Evolutionary conservation across 345 rosid genomes (phyloP), one percentile per base, ranked within the genome.

Genomic region (Gossypium herbaceum): DNA sequence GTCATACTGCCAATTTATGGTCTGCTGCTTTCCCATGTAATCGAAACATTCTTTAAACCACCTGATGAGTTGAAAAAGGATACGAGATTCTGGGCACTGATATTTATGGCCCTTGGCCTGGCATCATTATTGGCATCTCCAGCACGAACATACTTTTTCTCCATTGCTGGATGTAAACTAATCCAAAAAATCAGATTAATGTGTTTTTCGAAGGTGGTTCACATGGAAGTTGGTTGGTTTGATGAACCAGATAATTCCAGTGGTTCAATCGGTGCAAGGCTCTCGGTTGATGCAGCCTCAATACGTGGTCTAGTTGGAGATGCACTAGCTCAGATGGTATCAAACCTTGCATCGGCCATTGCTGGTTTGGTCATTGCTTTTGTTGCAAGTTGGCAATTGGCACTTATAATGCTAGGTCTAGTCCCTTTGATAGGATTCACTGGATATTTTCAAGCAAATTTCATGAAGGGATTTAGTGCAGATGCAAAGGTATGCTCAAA

Each of bases 221-320:
- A 58, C 60, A 94, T 91, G 98, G 97, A 94, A 79, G 85, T 93
- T 64, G 84, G 93, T 27, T 94, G 97, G 94, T 92, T 92, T 15
- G 97, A 94, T 76, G 91, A 85, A 41, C 85, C 89, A 15, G 83
- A 85, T 51, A 88, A 94, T 80, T 94, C 97, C 13, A 94, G 93
- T 69, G 94, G 97, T 39, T 71, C 87, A 41, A 82, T 92, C 61
- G 94, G 98, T 44, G 87, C 98, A n/a, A 88, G 90, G 75, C 92
- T 92, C 3, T 92, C 97, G 4, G 92, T 92, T 39, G 97, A 94
- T 79, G 97, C 97, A 69, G 92, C 97, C 47, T 73, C 82, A 4
- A 81, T 91, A 7, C 97, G 86, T 47, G 92, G 87, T 71, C 65
- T 94, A 4, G 97, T 88, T 25, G 98, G 98, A 71, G 98, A 92